phyloP scores from a whole-genome alignment of 192 early-diverging fungal species.

The Backusella westeae region DNA sequence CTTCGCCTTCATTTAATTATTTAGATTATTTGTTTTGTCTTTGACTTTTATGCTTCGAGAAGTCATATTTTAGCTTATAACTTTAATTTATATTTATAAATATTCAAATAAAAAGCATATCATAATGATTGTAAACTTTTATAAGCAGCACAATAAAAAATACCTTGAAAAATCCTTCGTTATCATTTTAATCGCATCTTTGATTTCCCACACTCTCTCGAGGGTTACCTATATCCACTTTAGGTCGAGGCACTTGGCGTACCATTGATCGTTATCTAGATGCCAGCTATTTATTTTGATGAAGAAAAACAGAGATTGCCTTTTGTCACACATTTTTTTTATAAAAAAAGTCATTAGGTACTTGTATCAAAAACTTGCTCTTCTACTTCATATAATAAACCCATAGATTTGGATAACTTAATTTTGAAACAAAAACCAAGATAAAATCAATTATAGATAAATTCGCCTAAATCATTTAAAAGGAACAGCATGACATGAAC shows the following conservation, averaged over 20 bases:
- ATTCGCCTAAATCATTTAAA: neutral
- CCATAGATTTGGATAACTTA: neutral
- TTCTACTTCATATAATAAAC: neutral
- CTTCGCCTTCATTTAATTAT: neutral
- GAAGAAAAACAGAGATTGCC: neutral
- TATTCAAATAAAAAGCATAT: neutral
- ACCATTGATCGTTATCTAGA: neutral
- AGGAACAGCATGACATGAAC: neutral
- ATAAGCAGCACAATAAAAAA: neutral
- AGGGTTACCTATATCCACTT: neutral
- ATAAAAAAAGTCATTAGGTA: neutral
- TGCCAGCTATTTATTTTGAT: neutral
- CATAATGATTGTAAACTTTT: neutral
- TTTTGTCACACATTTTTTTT: neutral
- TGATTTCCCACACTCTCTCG: neutral
- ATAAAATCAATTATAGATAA: neutral
- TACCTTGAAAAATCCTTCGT: neutral
- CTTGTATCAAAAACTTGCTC: no score
- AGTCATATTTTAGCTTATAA: neutral
- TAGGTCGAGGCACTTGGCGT: neutral
- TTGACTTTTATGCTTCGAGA: neutral
- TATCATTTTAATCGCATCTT: neutral
- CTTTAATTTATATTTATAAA: neutral
- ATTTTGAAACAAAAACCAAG: neutral
- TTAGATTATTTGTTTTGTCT: neutral